Evolutionary conservation across 2,329 filamentous ascomycete genomes (phyloP).

Genomic region (Chaetomium olivaceum): DNA sequence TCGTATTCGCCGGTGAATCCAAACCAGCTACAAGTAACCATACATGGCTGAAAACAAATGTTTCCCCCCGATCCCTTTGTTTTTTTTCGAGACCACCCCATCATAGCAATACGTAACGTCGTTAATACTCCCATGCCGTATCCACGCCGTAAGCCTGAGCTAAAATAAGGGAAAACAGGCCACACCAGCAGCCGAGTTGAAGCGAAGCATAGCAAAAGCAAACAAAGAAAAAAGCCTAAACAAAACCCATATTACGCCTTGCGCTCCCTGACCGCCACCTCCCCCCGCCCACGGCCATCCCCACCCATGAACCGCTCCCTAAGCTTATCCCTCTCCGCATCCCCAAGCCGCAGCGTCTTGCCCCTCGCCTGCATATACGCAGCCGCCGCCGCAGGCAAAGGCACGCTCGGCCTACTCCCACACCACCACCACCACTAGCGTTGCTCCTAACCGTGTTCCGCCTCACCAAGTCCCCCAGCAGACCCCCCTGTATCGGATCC

Average conservation of each 20-base stretch:
- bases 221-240: neutral
- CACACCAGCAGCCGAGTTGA: neutral
- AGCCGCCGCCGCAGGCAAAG: neutral
- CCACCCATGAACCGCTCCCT: conserved; percentile 12
- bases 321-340: conserved; percentile 10
- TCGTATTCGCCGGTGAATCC: neutral
- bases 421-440: neutral
- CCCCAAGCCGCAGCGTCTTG: conserved; percentile 6
- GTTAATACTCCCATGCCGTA: neutral
- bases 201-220: neutral
- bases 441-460: conserved; percentile 23
- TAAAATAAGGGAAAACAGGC: neutral
- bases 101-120: conserved; percentile 3
- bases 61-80: neutral
- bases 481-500: neutral
- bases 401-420: neutral
- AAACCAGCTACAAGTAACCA: neutral
- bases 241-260: conserved; percentile 3
- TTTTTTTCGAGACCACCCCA: neutral
- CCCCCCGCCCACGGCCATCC: neutral
- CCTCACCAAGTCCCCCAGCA: conserved; percentile 13
- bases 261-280: neutral
- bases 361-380: conserved; percentile 13
- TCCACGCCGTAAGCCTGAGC: neutral
- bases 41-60: conserved; percentile 3